These are phyloP conservation scores for Acrocalymma vagum DNA, from an alignment of 2,329 filamentous ascomycete genomes.

Conservation along the genomic window DNA sequence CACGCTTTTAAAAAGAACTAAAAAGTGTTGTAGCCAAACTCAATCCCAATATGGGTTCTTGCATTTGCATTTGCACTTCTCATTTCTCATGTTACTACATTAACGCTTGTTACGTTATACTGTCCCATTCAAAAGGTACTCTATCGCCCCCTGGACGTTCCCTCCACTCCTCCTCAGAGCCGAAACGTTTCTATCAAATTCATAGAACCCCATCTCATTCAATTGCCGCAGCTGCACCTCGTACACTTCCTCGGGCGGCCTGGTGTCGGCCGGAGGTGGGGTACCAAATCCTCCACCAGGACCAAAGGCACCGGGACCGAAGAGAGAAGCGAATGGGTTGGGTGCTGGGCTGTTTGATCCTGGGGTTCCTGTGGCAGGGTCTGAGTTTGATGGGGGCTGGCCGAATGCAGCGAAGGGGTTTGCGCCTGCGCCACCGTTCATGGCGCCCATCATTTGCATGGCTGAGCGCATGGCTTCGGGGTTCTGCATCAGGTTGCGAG, in stretches of 20 bases:
- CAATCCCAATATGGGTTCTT: too few relatives aligned
- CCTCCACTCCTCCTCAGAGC: slow-evolving; percentile 89
- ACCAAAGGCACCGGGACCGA: slow-evolving; percentile 56
- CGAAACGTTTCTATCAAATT: slow-evolving; percentile 92
- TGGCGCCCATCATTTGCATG: slow-evolving; percentile 63
- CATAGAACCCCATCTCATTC: slow-evolving; percentile 99
- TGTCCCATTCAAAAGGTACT: slow-evolving; percentile 65
- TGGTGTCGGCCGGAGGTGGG: slow-evolving; percentile 74
- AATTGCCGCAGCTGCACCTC: slow-evolving; percentile 88
- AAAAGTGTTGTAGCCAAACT: too few relatives aligned
- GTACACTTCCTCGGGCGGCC: slow-evolving; percentile 93
- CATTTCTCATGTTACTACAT: too few relatives aligned
- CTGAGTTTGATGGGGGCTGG: slow-evolving; percentile 51
- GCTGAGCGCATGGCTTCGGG: slow-evolving; percentile 64
- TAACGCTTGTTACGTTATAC: too few relatives aligned
- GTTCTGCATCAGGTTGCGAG: slow-evolving; percentile 62
- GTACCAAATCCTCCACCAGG: slow-evolving; percentile 43
- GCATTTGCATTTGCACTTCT: too few relatives aligned
- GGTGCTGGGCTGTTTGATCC: slow-evolving; percentile 26
- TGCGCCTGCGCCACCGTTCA: slow-evolving; percentile 51
- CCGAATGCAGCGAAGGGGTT: slow-evolving; percentile 50
- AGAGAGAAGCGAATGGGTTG: slow-evolving; percentile 53
- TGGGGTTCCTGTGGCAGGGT: slow-evolving; percentile 40
- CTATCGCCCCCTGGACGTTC: slow-evolving; percentile 90
- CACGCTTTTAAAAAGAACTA: too few relatives aligned